Base-by-base conservation (phyloP, 2,329 filamentous ascomycete species). In the Trichoderma citrinoviride region DNA sequence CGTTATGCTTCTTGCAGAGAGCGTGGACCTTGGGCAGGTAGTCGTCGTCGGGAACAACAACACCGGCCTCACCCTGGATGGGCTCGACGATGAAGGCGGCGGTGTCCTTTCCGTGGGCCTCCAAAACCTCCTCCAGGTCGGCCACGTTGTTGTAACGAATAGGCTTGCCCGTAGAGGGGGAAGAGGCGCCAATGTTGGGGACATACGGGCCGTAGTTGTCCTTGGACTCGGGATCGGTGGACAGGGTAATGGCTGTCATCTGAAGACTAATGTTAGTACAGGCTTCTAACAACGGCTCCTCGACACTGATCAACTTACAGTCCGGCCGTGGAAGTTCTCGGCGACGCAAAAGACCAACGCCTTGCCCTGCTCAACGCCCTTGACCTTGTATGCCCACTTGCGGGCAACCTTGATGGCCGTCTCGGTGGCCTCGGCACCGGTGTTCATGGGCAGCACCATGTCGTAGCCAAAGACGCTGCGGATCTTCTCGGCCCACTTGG, bases 361-460 rank as follows among this genome's bases (percentile, higher is more conserved):
- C 82, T 95, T 87, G 75, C 90, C 89, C 76, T 91, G 83, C 6
- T 92, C 88, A 68, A 98, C 94, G 23, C 89, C 88, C 85, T 98
- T 97, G 76, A 91, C 88, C 81, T 97, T 97, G 84, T 97, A 97
- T 5, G 93, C 93, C 94, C 94, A 98, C 80, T 98, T 98, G 70
- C 94, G 86, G 66, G 94, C 94, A 79, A 98, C 88, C 84, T 98
- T 98, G 80, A 98, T 88, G 14, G 90, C 93, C 0, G 94, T 97
- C 84, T 98, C 94, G 41, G 97, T 93, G 8, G 94, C 94, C 80
- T 98, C 94, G 23, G 94, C 94, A 66, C 94, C 94, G 2, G 94
- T 98, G 82, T 97, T 97, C 93, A 98, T 97, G 69, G 94, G 94
- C 77, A 98, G 80, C 40, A 97, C 92, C 94, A 97, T 97, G 78